A percentile compares a stretch with the other conserved stretches of the same genome.
phyloP scores from a whole-genome alignment of 2,329 filamentous ascomycete genomes.

The Meredithiella fracta region DNA sequence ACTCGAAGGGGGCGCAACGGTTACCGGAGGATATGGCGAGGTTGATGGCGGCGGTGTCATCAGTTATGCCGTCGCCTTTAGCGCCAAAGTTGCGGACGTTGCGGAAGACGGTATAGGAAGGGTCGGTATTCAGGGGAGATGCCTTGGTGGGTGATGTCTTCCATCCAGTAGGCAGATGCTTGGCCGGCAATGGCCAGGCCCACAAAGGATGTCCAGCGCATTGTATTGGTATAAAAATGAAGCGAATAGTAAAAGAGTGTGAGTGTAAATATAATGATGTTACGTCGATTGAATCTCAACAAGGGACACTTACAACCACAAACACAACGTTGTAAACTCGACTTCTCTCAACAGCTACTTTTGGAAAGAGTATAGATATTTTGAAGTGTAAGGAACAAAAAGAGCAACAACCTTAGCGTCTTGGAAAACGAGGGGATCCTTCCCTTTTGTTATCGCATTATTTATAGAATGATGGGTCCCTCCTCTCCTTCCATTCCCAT shows the following conservation, averaged over 20 bases:
- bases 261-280: too few relatives aligned
- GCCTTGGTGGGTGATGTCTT: constrained; percentile 30
- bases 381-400: too few relatives aligned
- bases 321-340: too few relatives aligned
- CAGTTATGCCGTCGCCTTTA: constrained; percentile 23
- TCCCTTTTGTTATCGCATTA: neutral
- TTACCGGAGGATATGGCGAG: constrained; percentile 24
- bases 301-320: too few relatives aligned
- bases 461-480: neutral
- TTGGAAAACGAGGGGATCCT: too few relatives aligned
- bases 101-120: constrained; percentile 28
- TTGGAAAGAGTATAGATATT: too few relatives aligned
- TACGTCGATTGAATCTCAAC: too few relatives aligned
- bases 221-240: neutral
- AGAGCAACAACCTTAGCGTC: too few relatives aligned
- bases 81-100: constrained; percentile 32
- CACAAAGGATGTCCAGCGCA: neutral
- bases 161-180: constrained; percentile 25
- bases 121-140: constrained; percentile 30
- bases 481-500: too few relatives aligned
- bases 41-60: constrained; percentile 24
- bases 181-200: neutral
- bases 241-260: neutral
- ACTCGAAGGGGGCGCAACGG: constrained; percentile 24
- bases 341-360: too few relatives aligned